Base-by-base conservation (phyloP, 1,139 yeast species). In the Geotrichum cucujoidarum region DNA sequence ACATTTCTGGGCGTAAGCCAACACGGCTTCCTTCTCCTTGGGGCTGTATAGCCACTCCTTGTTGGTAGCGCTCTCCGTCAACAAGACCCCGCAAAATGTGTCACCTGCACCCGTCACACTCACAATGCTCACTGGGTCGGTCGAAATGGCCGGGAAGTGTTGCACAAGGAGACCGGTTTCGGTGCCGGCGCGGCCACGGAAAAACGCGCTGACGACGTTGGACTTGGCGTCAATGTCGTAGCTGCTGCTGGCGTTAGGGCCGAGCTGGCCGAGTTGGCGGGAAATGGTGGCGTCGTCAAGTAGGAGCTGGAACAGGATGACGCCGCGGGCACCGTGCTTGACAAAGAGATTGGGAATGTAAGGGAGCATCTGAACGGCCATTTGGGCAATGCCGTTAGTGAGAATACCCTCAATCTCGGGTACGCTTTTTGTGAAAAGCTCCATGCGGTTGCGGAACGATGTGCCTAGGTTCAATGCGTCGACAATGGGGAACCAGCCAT, bases 31-130 rank as follows among this genome's bases (percentile, higher is more conserved):
- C 47, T 67, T 66, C 25, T 51, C 30, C 3, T 63, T 65, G 13
- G 58, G 55, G 33, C 60, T 60, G 17, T 57, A 52, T 36, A 72
- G 57, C 66, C 69, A 67, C 7, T 36, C 38, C 8, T 52, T 53
- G 16, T 57, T 55, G n/a, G 50, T 47, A 1, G 67, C 67, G 14
- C 71, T 55, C 47, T 64, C 68, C n/a, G 68, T 58, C 13, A 75
- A 56, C 33, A 80, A 56, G 37, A 70, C 74, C 0, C 87, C 87
- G 44, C 80, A 65, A 40, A 80, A 71, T 1, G 83, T 69, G 59
- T 81, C 87, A n/a, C 87, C 87, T 0, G 84, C 84, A 1, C 87
- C 87, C 13, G 83, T 79, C 33, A 78, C 85, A 55, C 80, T 79
- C 32, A 67, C 68, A 35, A 68, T 57, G 8, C 54, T 51, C 8